Percentiles rank a stretch among this genome's conserved stretches.
Conservation (phyloP, 1,139 yeast species). For the Kodamaea sp. region DNA sequence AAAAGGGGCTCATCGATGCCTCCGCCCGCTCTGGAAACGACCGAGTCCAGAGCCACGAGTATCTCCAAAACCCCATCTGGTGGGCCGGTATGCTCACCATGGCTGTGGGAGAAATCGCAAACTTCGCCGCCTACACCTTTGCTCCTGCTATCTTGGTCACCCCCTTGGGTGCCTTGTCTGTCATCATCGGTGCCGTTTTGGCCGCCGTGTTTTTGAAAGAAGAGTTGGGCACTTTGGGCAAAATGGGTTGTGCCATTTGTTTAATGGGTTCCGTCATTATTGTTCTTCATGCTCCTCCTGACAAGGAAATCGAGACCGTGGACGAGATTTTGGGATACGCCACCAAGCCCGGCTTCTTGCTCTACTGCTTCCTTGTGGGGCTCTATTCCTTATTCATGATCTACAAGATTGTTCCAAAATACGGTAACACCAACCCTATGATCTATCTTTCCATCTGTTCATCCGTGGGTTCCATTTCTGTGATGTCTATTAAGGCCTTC, state of each 20-base stretch:
- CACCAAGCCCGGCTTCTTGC: conserved; percentile 73
- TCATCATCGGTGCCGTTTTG: conserved; percentile 85
- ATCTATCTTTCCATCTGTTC: conserved; percentile 89
- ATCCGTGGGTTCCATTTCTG: conserved; percentile 87
- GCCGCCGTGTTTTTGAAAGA: conserved; percentile 86
- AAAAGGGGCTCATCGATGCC: conserved; percentile 80
- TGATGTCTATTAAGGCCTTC: conserved; percentile 90
- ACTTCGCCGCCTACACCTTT: conserved; percentile 92
- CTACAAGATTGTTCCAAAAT: conserved; percentile 76
- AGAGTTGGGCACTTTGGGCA: conserved; percentile 86
- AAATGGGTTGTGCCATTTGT: conserved; percentile 92
- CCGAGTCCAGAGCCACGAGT: conserved; percentile 69
- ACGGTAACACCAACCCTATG: conserved; percentile 85
- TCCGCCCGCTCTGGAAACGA: conserved; percentile 61
- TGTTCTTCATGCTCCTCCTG: conserved; percentile 91
- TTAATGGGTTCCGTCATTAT: conserved; percentile 87
- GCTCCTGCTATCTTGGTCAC: conserved; percentile 94
- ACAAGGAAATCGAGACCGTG: conserved; percentile 83
- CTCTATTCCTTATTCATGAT: conserved; percentile 77
- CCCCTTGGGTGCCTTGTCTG: conserved; percentile 88
- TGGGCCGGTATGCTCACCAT: conserved; percentile 91
- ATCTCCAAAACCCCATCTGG: conserved; percentile 86
- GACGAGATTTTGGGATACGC: conserved; percentile 87
- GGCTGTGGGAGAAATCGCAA: conserved; percentile 92
- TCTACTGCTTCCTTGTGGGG: conserved; percentile 63